Evolutionary conservation across 2,329 filamentous ascomycete species (phyloP).

Genomic region (Septoria petroselini): DNA sequence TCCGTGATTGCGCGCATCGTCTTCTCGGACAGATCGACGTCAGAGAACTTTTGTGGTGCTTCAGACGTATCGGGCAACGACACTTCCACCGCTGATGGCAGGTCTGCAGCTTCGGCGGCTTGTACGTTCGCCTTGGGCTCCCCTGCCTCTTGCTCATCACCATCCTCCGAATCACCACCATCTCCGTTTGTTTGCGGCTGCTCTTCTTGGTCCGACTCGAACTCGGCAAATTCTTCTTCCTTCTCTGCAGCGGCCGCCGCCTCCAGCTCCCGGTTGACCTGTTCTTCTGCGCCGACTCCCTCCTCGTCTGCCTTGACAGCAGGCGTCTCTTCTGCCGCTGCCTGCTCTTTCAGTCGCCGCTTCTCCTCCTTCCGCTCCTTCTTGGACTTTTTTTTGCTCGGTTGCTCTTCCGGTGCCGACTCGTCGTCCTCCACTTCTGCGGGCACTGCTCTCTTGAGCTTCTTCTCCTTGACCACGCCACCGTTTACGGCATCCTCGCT

Average conservation of each 20-base stretch:
- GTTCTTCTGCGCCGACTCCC: constrained; percentile 28
- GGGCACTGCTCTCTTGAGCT: constrained; percentile 13
- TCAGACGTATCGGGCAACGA: constrained; percentile 58
- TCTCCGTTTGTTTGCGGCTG: constrained; percentile 38
- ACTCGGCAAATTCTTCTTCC: constrained; percentile 39
- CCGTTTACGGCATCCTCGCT: constrained; percentile 18
- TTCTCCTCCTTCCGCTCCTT: constrained; percentile 25
- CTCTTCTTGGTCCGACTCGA: constrained; percentile 36
- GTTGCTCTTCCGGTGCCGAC: constrained; percentile 23
- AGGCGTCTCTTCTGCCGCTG: constrained; percentile 6
- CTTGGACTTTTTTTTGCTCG: constrained; percentile 29
- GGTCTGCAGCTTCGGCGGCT: constrained; percentile 44
- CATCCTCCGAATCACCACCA: constrained; percentile 36
- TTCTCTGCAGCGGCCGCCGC: constrained; percentile 22
- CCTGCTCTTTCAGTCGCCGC: constrained; percentile 16
- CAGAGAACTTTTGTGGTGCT: constrained; percentile 68
- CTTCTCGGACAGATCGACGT: constrained; percentile 81
- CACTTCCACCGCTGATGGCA: constrained; percentile 56
- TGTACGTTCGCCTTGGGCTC: constrained; percentile 29
- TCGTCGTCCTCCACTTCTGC: constrained; percentile 17
- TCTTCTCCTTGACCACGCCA: constrained; percentile 13
- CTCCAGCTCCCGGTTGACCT: constrained; percentile 34
- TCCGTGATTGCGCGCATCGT: constrained; percentile 83
- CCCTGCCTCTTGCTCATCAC: constrained; percentile 33
- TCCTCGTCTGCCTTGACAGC: constrained; percentile 17